These are phyloP conservation scores for Rubus idaeus DNA, from an alignment of 306 rosid genomes.

Conservation along the genomic window DNA sequence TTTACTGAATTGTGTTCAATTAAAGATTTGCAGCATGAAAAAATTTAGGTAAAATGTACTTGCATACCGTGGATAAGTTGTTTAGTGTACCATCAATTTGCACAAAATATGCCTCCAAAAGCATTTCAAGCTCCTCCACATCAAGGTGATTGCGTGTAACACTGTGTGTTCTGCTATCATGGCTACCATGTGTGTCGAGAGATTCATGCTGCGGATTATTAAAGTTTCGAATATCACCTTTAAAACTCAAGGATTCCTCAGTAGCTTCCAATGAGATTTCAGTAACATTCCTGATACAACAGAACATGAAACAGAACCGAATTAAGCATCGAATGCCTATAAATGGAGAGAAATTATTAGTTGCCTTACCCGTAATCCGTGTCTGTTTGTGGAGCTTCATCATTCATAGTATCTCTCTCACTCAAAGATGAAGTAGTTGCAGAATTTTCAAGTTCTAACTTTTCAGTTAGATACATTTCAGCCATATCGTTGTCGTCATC, in stretches of 20 bases:
- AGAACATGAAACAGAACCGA: background rate
- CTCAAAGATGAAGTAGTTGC: conserved; percentile 58
- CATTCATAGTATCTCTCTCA: conserved; percentile 36
- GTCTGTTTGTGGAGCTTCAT: conserved; percentile 38
- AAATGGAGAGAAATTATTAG: conserved; percentile 15
- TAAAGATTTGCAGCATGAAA: background rate
- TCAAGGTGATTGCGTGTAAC: conserved; percentile 23
- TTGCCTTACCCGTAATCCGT: conserved; percentile 50
- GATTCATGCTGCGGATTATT: conserved; percentile 36
- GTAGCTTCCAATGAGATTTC: conserved; percentile 62
- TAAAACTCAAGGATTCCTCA: conserved; percentile 32
- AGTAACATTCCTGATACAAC: conserved; percentile 39
- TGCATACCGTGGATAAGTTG: conserved; percentile 64
- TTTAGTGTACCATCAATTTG: conserved; percentile 89
- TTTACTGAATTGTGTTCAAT: background rate
- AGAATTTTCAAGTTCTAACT: conserved; percentile 66
- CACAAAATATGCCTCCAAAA: conserved; percentile 91
- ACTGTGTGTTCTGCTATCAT: no score
- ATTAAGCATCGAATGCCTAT: background rate
- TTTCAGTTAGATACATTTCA: conserved; percentile 90
- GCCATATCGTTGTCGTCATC: conserved; percentile 99
- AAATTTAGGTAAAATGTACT: background rate
- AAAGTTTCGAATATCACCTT: conserved; percentile 39
- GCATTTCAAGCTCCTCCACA: conserved; percentile 98
- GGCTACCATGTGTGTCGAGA: conserved; percentile 62